Base-by-base conservation (phyloP, 768 basidiomycete genomes). In the Podaxis rugospora region DNA sequence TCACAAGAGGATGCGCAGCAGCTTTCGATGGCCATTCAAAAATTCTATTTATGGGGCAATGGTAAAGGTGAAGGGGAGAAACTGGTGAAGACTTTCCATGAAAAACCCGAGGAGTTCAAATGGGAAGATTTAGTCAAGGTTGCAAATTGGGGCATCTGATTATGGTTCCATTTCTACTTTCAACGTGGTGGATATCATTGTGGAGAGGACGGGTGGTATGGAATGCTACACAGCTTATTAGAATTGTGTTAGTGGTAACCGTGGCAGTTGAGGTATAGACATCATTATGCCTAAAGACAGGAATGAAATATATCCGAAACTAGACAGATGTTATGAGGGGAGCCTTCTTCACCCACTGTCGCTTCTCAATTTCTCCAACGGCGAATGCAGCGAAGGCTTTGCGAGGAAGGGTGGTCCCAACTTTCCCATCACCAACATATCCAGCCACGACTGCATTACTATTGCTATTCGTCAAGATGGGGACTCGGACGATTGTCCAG, bases 1-100 rank as follows among this genome's bases (percentile, higher is more conserved):
- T 79, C 74, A 59, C 92, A 95, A 70, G 80, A 84, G 57, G 94
- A 97, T 65, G 93, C 94, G 0, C 95, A 97, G 64, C 65, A 91
- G 37, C 80, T 98, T 40, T 83, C 89, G 0, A 75, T 97, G 72
- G 83, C 84, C 13, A 71, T 95, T 36, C 95, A 98, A 74, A 85
- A 84, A 66, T 95, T 95, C 73, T 98, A 95, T 68, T 71, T 93
- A 51, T 88, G 90, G 84, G 73, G 76, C 44, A 72, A 70, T 47
- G 64, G 64, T 13, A 66, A 66, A 14, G 69, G 64, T 10, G 66
- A 69, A 21, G 71, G 64, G 7, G 64, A 69, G n/a, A 70, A 76
- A 49, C 71, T 93, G 55, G 69, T 95, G 68, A 78, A 74, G 64
- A 78, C 75, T 47, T 96, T 98, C 72, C 90, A 95, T 69, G 87